Percentiles rank a stretch among this genome's conserved stretches.
Evolutionary conservation across 2,329 filamentous ascomycete species (phyloP).

Genomic region (Anisogramma anomala): DNA sequence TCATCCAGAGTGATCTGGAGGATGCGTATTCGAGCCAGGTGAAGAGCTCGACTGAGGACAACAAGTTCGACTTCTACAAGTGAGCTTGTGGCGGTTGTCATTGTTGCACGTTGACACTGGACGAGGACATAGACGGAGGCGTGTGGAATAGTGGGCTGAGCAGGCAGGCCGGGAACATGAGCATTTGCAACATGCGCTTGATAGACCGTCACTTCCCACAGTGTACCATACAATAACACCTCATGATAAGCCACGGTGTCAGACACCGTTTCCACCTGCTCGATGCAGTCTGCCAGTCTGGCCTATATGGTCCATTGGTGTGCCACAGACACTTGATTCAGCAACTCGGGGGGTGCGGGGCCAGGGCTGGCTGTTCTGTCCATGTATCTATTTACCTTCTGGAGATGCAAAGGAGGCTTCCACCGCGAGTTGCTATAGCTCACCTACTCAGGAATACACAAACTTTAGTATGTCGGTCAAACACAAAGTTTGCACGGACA

Average conservation of each 20-base stretch:
- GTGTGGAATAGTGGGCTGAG: background rate
- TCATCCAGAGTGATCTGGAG: conserved; percentile 92
- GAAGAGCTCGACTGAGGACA: conserved; percentile 58
- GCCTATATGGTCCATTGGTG: no score
- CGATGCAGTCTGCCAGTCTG: background rate
- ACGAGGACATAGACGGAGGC: background rate
- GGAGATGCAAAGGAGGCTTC: no score
- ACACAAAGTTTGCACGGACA: no score
- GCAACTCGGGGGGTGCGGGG: no score
- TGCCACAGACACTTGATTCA: background rate
- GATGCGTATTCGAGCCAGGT: conserved; percentile 96
- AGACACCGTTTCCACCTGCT: no score
- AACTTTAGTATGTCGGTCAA: no score
- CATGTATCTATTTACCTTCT: no score
- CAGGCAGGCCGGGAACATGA: background rate
- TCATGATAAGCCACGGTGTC: background rate
- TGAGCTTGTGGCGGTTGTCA: conserved; percentile 28
- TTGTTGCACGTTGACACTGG: conserved; percentile 1
- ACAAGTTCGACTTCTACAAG: conserved; percentile 89
- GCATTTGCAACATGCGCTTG: background rate
- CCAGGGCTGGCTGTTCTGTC: no score
- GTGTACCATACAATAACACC: conserved; percentile 14
- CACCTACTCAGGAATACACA: no score
- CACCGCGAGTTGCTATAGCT: no score
- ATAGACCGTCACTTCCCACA: conserved; percentile 3